These are phyloP conservation scores for Abrus pulchellus DNA, from an alignment of 306 rosid genomes.

Conservation along the genomic window DNA sequence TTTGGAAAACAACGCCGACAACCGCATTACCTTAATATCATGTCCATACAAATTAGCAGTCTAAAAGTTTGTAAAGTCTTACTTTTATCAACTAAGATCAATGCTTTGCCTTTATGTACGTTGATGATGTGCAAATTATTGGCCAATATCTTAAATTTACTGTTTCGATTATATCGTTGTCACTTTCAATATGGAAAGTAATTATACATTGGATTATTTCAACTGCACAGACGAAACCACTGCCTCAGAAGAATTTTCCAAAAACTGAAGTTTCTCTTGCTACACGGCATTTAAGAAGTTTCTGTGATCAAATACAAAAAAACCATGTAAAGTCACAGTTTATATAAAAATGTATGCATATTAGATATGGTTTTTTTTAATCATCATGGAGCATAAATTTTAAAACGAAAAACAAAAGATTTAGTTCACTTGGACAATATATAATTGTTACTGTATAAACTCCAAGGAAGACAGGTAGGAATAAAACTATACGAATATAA, in stretches of 20 bases:
- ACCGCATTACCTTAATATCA: not conserved
- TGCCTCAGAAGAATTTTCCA: not conserved
- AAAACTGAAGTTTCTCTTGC: not conserved
- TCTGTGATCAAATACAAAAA: not conserved
- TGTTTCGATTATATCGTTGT: slow-evolving; percentile 8
- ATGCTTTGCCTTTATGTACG: slow-evolving; percentile 23
- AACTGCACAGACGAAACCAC: not conserved
- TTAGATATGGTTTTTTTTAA: too few species aligned
- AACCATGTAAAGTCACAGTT: too few species aligned
- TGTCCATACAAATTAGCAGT: slow-evolving; percentile 44
- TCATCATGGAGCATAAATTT: too few species aligned
- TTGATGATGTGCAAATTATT: slow-evolving; percentile 17
- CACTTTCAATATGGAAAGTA: not conserved
- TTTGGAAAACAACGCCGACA: slow-evolving; percentile 18
- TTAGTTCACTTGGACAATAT: too few species aligned
- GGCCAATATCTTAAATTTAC: not conserved
- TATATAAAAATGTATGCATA: too few species aligned
- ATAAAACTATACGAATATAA: too few species aligned
- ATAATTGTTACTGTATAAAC: too few species aligned
- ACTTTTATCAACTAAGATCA: slow-evolving; percentile 6
- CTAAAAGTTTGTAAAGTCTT: slow-evolving; percentile 37
- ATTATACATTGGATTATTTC: not conserved
- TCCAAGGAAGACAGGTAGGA: too few species aligned
- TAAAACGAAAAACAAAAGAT: too few species aligned
- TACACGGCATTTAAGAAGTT: not conserved